Base-by-base conservation (phyloP, 805 yeast species). In the Spathaspora hagerdaliae region DNA sequence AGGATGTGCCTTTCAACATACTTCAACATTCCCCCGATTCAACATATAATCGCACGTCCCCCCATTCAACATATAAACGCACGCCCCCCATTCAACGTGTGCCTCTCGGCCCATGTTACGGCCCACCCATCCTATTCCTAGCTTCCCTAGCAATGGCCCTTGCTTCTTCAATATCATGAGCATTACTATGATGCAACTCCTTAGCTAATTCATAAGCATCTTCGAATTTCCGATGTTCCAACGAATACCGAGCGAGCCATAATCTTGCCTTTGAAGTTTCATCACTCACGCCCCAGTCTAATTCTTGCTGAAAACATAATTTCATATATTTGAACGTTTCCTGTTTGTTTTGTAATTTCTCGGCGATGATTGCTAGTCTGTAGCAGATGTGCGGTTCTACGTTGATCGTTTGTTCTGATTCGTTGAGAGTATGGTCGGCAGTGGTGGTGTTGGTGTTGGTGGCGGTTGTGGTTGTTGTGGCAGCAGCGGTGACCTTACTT, bases 81-180 rank as follows among this genome's bases (percentile, higher is more conserved):
- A n/a, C n/a, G n/a, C n/a, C n/a, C n/a, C 24, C 24, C 24, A 19
- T 19, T 19, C 24, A 19, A 19, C 24, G 5, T 19, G 24, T 5
- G 24, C 24, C 24, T 19, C 5, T 19, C 24, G 24, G 24, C 24
- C 24, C 24, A 19, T 19, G 24, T 19, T 19, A 19, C 5, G 24
- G 24, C 24, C 24, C 24, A 19, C 24, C 24, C 67, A 82, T 65
- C 46, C 81, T 72, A 55, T 74, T 76, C 48, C 89, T 65, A 11
- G 94, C 89, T 50, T 86, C 92, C 55, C 90, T 73, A 0, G 92
- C 87, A 31, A 91, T 84, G 0, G 84, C 75, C 37, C 96, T 69
- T 0, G 96, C 97, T 60, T 90, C 97, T 56, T 90, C 97, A 14
- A 90, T 80, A 57, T 87, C 95, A 46, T 83, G 88, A 10, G 90